Percentiles rank a stretch among this genome's conserved stretches.
These are phyloP conservation scores for Delitschia confertaspora DNA, from an alignment of 495 filamentous ascomycete species.

Conservation along the genomic window DNA sequence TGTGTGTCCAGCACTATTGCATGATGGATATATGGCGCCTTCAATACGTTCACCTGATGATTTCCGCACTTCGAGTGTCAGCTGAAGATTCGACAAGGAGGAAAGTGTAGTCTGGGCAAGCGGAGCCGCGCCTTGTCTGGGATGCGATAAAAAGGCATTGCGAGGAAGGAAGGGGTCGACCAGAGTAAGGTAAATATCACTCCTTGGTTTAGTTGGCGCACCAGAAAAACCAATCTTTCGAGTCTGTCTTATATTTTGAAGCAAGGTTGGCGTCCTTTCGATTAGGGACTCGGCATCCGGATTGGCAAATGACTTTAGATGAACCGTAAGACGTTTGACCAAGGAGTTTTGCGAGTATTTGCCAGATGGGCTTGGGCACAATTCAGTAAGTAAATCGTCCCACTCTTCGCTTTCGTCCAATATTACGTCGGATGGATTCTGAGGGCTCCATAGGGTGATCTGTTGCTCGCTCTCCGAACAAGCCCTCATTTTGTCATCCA, in stretches of 20 bases:
- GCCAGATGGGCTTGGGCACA: constrained; percentile 62
- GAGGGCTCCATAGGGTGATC: constrained; percentile 69
- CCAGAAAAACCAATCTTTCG: constrained; percentile 91
- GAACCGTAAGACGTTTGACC: constrained; percentile 66
- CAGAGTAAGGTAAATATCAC: constrained; percentile 89
- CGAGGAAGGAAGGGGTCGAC: constrained; percentile 62
- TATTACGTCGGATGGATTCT: constrained; percentile 38
- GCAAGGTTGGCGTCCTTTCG: constrained; percentile 74
- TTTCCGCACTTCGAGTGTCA: constrained; percentile 80
- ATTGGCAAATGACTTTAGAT: constrained; percentile 63
- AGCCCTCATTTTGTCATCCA: constrained; percentile 69
- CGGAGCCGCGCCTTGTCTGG: constrained; percentile 63
- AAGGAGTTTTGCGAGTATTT: constrained; percentile 61
- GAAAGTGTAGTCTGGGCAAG: constrained; percentile 53
- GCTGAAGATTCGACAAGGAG: constrained; percentile 65
- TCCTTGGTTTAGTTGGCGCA: constrained; percentile 75
- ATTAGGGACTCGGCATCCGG: constrained; percentile 72
- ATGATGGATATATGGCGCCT: constrained; percentile 76
- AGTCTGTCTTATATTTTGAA: constrained; percentile 71
- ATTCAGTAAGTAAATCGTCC: constrained; percentile 63
- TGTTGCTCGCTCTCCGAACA: constrained; percentile 67
- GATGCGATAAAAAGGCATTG: constrained; percentile 72
- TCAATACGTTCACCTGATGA: constrained; percentile 71
- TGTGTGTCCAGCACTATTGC: constrained; percentile 62
- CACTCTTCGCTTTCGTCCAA: constrained; percentile 50